phyloP scores from a whole-genome alignment of 129 eudicot species.

The Centrapalus pauciflorus region DNA sequence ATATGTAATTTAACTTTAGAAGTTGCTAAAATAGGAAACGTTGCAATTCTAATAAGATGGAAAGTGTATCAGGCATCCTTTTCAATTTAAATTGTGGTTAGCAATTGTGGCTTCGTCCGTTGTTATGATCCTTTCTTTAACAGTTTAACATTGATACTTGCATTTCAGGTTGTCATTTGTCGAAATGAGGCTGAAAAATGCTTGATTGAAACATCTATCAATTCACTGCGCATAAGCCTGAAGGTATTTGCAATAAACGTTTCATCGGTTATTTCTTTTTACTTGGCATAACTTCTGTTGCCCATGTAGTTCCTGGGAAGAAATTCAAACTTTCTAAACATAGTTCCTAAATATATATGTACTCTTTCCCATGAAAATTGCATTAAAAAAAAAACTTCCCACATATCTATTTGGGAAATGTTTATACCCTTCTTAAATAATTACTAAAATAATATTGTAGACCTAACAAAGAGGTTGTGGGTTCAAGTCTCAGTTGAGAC shows the following conservation, averaged over 20 bases:
- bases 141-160: not conserved
- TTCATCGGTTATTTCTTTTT: not conserved
- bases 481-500: too few relatives aligned
- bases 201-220: constrained; percentile 93
- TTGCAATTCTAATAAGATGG: not conserved
- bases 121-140: not conserved
- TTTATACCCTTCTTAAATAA: not conserved
- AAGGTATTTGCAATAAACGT: constrained; percentile 42
- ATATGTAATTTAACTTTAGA: constrained; percentile 1
- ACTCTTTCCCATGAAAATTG: not conserved
- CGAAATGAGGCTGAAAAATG: constrained; percentile 99
- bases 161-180: constrained; percentile 76
- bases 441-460: constrained; percentile 1
- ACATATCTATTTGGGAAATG: not conserved
- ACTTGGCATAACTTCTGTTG: not conserved
- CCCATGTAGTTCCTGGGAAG: constrained; percentile 1
- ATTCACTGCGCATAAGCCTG: constrained; percentile 90
- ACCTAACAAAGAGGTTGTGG: too few relatives aligned
- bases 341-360: not conserved
- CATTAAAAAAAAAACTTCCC: not conserved
- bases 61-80: not conserved
- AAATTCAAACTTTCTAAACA: not conserved
- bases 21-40: not conserved
- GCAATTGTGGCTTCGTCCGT: not conserved
- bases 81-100: not conserved